Base-by-base conservation (phyloP, 495 filamentous ascomycete species). In the Bombardia bombarda region DNA sequence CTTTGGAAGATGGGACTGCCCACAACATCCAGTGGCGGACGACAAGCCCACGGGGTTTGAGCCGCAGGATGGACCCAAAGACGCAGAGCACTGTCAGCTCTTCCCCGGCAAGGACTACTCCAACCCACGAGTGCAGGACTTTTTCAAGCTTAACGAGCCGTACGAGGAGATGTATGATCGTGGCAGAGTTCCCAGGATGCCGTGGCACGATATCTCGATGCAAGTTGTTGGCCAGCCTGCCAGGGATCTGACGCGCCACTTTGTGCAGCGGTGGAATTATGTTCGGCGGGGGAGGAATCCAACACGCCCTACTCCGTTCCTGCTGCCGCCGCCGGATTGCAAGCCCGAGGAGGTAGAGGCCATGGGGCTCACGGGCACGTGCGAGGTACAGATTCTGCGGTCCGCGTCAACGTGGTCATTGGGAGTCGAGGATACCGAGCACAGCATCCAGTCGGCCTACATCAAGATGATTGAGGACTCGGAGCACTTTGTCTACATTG, bases 161-260 rank as follows among this genome's bases (percentile, higher is more conserved):
- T 99, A 97, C 56, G 93, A 93, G 51, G 92, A 99, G 61, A 99
- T 99, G 92, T 99, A 99, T 55, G 88, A 97, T 56, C 77, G 92
- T 32, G 81, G 80, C 26, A 80, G 82, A 56, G 73, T 92, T 14
- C 87, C 93, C 0, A 73, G 92, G 41, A 99, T 97, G 92, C 93
- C 93, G 2, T 99, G 92, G 92, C 92, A 99, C 55, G 92, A 99
- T 61, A 92, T 99, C 40, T 80, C 83, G 9, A 99, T 99, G 92
- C 92, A 99, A 65, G 83, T 99, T 20, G 89, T 97, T 19, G 92
- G 92, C 28, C 92, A 97, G 56, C 92, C 92, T 1, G 92, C 92
- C 2, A 74, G 92, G 40, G 92, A 99, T 66, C 75, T 97, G 35
- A 95, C 89, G 18, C 77, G 92, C 13, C 92, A 97, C 63, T 99